These are phyloP conservation scores for Piper longum DNA, from an alignment of 164 flowering plant genomes.

Conservation along the genomic window DNA sequence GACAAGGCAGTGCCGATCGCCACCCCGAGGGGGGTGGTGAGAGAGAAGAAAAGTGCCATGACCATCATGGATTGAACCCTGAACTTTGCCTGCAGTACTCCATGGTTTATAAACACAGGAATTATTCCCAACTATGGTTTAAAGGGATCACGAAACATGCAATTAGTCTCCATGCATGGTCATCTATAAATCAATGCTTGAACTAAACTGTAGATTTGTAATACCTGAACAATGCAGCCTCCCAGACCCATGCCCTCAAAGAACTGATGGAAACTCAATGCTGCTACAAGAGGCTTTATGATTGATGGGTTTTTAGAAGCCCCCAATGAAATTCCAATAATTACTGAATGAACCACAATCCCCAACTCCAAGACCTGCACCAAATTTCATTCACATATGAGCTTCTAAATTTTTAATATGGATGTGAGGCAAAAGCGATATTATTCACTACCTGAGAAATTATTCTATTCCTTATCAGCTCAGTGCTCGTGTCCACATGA, in stretches of 20 bases:
- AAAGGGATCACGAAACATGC: background rate
- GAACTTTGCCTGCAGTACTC: conserved; percentile 14
- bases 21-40: conserved; percentile 20
- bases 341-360: conserved; percentile 13
- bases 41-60: conserved; percentile 20
- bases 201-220: background rate
- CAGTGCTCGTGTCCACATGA: background rate
- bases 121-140: background rate
- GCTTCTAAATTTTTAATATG: background rate
- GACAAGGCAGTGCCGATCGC: conserved; percentile 14
- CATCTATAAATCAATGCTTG: background rate
- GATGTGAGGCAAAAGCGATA: background rate
- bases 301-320: conserved; percentile 8
- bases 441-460: conserved; percentile 16
- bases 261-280: conserved; percentile 13
- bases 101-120: background rate
- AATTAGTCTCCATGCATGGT: background rate
- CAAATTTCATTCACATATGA: background rate
- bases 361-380: conserved; percentile 17
- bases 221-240: conserved; percentile 13
- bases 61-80: background rate
- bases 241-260: conserved; percentile 17
- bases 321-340: conserved; percentile 12
- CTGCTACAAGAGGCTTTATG: conserved; percentile 9
- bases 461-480: conserved; percentile 17